These are phyloP conservation scores for Metarhizium sp. DNA, from an alignment of 2,329 filamentous ascomycete genomes.

Conservation along the genomic window DNA sequence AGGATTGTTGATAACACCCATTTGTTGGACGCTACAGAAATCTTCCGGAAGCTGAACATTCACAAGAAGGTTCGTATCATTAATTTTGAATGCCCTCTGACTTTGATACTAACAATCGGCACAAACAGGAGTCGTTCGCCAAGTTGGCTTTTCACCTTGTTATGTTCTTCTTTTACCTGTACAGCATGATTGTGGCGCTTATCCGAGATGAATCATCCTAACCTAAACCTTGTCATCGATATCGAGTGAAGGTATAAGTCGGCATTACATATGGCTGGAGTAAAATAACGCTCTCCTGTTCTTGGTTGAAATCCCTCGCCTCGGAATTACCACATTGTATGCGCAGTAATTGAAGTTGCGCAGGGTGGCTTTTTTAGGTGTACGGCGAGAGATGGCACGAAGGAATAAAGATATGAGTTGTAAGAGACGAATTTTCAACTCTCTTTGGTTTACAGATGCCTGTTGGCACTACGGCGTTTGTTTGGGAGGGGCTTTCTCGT, in stretches of 20 bases:
- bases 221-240: slow-evolving; percentile 16
- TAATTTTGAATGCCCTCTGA: neutral
- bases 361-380: neutral
- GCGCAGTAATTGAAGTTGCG: neutral
- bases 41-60: slow-evolving; percentile 97
- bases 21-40: slow-evolving; percentile 93
- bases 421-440: slow-evolving; percentile 19
- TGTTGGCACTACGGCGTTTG: slow-evolving; percentile 20
- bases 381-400: slow-evolving; percentile 17
- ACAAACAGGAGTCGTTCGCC: slow-evolving; percentile 82
- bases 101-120: slow-evolving; percentile 11
- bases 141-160: slow-evolving; percentile 97
- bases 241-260: neutral
- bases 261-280: neutral
- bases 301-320: neutral
- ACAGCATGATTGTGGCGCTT: slow-evolving; percentile 95
- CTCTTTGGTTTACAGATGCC: slow-evolving; percentile 19
- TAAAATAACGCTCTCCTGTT: neutral
- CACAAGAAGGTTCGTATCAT: slow-evolving; percentile 76
- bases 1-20: slow-evolving; percentile 98
- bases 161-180: slow-evolving; percentile 99
- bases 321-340: neutral
- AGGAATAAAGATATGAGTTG: slow-evolving; percentile 14
- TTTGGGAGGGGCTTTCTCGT: slow-evolving; percentile 11
- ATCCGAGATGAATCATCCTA: slow-evolving; percentile 91